phyloP scores from a whole-genome alignment of 2,329 filamentous ascomycete species.

The Penicillium sp. region DNA sequence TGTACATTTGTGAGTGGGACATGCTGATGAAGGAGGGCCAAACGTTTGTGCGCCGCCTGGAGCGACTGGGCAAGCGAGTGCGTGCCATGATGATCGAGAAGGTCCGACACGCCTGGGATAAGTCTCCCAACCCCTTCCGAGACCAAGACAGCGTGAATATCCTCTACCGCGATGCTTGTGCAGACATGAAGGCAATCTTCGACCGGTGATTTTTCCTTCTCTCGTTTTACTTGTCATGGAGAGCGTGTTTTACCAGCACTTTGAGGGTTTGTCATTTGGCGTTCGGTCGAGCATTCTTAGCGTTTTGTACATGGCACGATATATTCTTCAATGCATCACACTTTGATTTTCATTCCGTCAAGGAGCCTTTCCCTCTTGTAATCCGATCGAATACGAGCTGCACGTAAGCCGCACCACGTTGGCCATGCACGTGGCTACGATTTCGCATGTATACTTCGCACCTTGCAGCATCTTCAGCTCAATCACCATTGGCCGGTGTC shows the following conservation, averaged over 20 bases:
- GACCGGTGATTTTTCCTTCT: constrained; percentile 19
- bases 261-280: background rate
- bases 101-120: constrained; percentile 51
- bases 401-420: background rate
- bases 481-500: constrained; percentile 8
- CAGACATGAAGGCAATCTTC: constrained; percentile 45
- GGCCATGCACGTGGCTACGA: background rate
- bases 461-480: background rate
- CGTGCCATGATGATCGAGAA: constrained; percentile 47
- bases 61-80: constrained; percentile 44
- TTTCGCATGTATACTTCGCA: background rate
- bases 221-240: constrained; percentile 1
- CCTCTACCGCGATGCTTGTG: constrained; percentile 45
- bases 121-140: constrained; percentile 48
- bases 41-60: constrained; percentile 42
- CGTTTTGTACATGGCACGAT: constrained; percentile 1
- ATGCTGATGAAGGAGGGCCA: constrained; percentile 63
- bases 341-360: background rate
- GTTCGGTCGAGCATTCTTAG: constrained; percentile 8
- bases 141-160: constrained; percentile 44
- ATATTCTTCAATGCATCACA: background rate
- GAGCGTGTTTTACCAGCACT: constrained; percentile 4
- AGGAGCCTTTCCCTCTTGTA: background rate
- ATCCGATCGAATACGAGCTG: background rate
- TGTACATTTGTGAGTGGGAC: constrained; percentile 65